Evolutionary conservation across 2,329 filamentous ascomycete species (phyloP), one percentile per base, ranked within the genome.

Genomic region (Helminthosporium solani): DNA sequence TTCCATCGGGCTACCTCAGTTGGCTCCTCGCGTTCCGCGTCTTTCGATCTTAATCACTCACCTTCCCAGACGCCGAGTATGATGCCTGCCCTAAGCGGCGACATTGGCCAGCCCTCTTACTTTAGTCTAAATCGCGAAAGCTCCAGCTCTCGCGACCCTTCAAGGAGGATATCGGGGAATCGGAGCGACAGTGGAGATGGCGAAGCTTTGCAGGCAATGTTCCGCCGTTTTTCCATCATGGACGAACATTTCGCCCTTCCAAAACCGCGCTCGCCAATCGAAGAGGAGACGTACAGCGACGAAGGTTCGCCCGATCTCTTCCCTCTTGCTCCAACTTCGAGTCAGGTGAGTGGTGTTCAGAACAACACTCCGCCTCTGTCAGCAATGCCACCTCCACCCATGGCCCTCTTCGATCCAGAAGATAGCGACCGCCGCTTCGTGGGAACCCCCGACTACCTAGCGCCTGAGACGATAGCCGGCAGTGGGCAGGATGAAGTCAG

Each of bases 401-500:
- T 88, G 89, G 89, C 92, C 2, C 76, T 99, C 3, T 99, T 97
- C 63, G 91, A 97, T 61, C 94, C 94, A 0, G 87, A 96, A 64
- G 94, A 99, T 63, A 95, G 85, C 50, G 92, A 89, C 64, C 84
- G 94, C 43, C 85, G 90, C 31, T 99, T 99, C 60, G 94, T 99
- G 7, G 94, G 94, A 25, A 99, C 94, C 0, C 94, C 94, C 0
- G 94, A 99, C 69, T 99, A 99, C 66, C 80, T 99, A 12, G 94
- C 94, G 0, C 94, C 94, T 0, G 95, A 99, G 67, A 99, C 95
- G 0, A 95, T 99, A 64, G 91, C 90, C 55, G 94, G 95, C 40
- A 85, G 90, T 56, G 90, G 92, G 1, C 94, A 99, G 70, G 94
- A 99, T 63, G 92, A 97, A 70, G 94, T 92, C 57, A 97, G 94